phyloP scores from a whole-genome alignment of 78 protist species.

The Monosiga brevicollis region DNA sequence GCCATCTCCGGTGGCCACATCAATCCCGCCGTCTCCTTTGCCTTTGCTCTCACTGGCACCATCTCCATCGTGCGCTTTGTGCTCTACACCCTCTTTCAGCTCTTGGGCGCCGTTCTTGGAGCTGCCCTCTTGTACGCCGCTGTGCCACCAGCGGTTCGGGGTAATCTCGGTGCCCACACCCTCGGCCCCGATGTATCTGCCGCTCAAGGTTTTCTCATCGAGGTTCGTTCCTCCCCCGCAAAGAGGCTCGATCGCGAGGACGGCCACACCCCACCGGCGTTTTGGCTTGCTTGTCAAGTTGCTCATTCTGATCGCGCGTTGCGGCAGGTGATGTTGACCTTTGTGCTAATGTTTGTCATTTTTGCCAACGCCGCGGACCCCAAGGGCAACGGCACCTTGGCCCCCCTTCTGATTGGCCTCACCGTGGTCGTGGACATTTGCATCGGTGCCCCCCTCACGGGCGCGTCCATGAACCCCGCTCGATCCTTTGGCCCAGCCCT shows the following conservation, averaged over 20 bases:
- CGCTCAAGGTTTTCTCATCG: conserved; percentile 3
- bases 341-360: conserved; percentile 17
- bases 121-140: not conserved
- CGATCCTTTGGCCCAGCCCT: conserved; percentile 58
- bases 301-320: too few relatives aligned
- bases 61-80: not conserved
- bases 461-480: conserved; percentile 64
- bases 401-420: conserved; percentile 50
- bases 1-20: conserved; percentile 30
- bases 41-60: not conserved
- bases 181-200: not conserved
- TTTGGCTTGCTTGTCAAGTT: too few relatives aligned
- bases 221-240: conserved; percentile 1
- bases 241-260: not conserved
- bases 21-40: conserved; percentile 35
- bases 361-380: conserved; percentile 10
- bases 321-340: conserved; percentile 2
- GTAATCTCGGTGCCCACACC: not conserved
- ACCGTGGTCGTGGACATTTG: conserved; percentile 41
- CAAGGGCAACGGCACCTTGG: not conserved
- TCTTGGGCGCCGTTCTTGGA: conserved; percentile 27
- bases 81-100: conserved; percentile 15
- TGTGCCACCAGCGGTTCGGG: not conserved
- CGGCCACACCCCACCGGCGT: not conserved
- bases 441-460: conserved; percentile 37